A percentile compares a stretch with the other conserved stretches of the same genome.
These are phyloP conservation scores for Saprolegnia diclina DNA, from an alignment of 352 stramenopile genomes.

Conservation along the genomic window DNA sequence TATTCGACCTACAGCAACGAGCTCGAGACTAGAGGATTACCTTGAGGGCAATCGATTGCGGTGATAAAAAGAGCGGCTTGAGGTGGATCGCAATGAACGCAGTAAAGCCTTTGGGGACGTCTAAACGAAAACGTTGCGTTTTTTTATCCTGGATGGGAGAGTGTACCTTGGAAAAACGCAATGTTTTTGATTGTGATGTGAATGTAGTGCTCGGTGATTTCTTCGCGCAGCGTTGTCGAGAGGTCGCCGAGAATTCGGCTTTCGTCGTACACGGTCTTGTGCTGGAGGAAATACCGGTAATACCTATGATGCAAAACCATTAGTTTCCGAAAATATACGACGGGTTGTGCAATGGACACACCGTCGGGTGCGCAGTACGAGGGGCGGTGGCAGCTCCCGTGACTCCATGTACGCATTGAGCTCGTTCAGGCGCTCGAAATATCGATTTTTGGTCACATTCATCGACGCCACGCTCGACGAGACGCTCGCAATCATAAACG, in stretches of 20 bases:
- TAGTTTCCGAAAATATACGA: too few relatives aligned
- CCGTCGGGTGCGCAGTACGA: conserved; percentile 34
- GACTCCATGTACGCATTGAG: conserved; percentile 51
- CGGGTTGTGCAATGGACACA: conserved; percentile 7
- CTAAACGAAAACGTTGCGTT: not conserved
- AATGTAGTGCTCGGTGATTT: conserved; percentile 23
- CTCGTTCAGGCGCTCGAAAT: conserved; percentile 50
- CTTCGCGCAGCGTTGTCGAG: conserved; percentile 23
- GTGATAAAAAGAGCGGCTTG: not conserved
- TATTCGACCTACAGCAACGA: not conserved
- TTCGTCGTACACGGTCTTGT: conserved; percentile 42
- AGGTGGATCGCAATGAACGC: not conserved
- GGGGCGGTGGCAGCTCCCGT: conserved; percentile 34
- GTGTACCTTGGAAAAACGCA: not conserved
- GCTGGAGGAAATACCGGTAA: conserved; percentile 33
- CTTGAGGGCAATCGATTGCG: not conserved
- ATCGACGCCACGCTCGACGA: conserved; percentile 43
- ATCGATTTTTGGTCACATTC: conserved; percentile 41
- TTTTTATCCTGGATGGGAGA: not conserved
- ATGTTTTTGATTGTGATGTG: conserved; percentile 13
- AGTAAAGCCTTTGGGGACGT: conserved; percentile 11
- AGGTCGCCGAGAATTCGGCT: conserved; percentile 22
- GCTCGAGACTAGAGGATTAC: not conserved
- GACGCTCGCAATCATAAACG: conserved; percentile 63
- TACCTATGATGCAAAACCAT: too few relatives aligned